Evolutionary conservation across 148 eudicot genomes (phyloP).

Genomic region (Simmondsia chinensis): DNA sequence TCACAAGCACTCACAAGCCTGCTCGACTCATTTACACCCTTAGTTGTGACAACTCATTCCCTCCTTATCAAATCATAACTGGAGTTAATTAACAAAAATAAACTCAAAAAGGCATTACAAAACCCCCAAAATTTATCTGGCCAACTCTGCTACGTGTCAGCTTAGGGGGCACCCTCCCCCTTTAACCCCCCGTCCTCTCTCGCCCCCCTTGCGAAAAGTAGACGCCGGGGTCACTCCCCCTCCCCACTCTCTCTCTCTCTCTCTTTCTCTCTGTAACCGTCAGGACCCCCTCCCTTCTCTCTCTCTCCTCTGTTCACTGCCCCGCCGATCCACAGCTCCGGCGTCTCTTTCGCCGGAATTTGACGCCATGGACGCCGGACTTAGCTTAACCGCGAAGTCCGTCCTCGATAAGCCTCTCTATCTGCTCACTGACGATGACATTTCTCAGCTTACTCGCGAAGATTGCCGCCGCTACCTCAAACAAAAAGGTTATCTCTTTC

Average conservation of each 20-base stretch:
- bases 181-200: neutral
- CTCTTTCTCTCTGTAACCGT: neutral
- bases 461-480: constrained; percentile 96
- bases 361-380: constrained; percentile 31
- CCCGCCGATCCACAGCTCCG: neutral
- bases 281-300: neutral
- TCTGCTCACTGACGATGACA: constrained; percentile 87
- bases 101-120: too few species aligned
- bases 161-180: constrained; percentile 13
- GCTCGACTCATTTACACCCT: too few species aligned
- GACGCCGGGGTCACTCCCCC: neutral
- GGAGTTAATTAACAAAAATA: too few species aligned
- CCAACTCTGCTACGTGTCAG: constrained; percentile 15
- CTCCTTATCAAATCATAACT: too few species aligned
- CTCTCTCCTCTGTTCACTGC: neutral
- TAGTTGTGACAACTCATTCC: too few species aligned
- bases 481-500: constrained; percentile 50
- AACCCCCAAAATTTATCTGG: too few species aligned
- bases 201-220: too few species aligned
- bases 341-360: constrained; percentile 15
- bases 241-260: neutral
- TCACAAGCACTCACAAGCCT: too few species aligned
- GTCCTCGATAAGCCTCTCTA: constrained; percentile 67
- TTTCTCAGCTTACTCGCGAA: constrained; percentile 97
- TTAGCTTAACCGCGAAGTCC: constrained; percentile 24